A percentile compares a stretch with the other conserved stretches of the same genome.
These are phyloP conservation scores for Turritis glabra DNA, from an alignment of 345 rosid genomes.

Conservation along the genomic window DNA sequence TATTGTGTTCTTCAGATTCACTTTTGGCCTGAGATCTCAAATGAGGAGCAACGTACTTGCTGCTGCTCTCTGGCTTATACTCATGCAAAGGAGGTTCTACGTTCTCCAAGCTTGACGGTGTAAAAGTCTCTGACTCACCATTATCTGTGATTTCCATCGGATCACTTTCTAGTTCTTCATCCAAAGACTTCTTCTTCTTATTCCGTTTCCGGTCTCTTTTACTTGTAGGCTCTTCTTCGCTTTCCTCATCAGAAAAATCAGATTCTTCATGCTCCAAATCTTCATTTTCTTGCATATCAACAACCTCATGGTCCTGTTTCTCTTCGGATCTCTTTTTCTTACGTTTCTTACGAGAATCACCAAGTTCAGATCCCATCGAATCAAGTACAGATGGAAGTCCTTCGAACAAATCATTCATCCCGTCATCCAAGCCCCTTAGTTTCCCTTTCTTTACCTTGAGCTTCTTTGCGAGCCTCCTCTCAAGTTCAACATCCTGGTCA, in stretches of 20 bases:
- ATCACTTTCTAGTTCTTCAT: conserved; percentile 37
- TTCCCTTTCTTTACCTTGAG: conserved; percentile 75
- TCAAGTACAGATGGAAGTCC: conserved; percentile 51
- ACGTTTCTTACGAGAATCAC: conserved; percentile 39
- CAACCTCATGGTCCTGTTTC: conserved; percentile 29
- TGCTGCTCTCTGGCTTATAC: conserved; percentile 33
- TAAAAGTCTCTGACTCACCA: conserved; percentile 33
- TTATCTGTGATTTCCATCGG: conserved; percentile 21
- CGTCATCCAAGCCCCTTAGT: conserved; percentile 70
- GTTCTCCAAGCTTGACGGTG: conserved; percentile 30
- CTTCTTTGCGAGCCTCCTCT: conserved; percentile 83
- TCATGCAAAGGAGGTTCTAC: conserved; percentile 33
- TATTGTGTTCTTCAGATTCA: conserved; percentile 68
- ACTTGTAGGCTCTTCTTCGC: conserved; percentile 31
- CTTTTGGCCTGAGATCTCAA: conserved; percentile 55
- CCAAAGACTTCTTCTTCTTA: conserved; percentile 44
- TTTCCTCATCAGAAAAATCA: conserved; percentile 28
- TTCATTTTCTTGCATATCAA: conserved; percentile 24
- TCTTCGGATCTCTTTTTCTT: conserved; percentile 47
- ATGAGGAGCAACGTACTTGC: conserved; percentile 75
- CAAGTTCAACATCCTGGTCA: conserved; percentile 64
- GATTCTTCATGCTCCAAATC: conserved; percentile 35
- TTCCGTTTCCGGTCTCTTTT: conserved; percentile 26
- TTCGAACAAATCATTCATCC: conserved; percentile 51
- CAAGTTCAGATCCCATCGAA: conserved; percentile 39